These are phyloP conservation scores for Lactarius trivialis DNA, from an alignment of 768 basidiomycete genomes.

Conservation along the genomic window DNA sequence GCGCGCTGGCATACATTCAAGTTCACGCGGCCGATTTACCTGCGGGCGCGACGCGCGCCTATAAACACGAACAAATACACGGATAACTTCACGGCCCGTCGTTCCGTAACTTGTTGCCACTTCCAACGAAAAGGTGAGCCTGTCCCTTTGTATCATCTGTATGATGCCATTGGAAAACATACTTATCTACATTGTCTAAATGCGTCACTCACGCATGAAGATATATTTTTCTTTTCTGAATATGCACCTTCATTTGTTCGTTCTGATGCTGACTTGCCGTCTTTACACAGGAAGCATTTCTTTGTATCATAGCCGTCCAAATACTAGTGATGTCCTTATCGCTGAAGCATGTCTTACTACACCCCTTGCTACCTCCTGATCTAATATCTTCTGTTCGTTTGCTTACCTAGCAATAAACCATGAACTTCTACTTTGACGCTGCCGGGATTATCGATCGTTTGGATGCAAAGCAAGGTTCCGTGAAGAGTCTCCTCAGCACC, in stretches of 20 bases:
- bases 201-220: constrained; percentile 47
- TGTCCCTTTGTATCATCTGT: background rate
- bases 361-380: background rate
- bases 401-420: constrained; percentile 30
- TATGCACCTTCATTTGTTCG: background rate
- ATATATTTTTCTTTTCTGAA: constrained; percentile 27
- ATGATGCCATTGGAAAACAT: constrained; percentile 47
- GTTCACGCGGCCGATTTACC: background rate
- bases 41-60: background rate
- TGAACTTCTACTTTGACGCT: constrained; percentile 97
- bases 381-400: constrained; percentile 10
- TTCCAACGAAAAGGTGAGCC: constrained; percentile 12
- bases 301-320: constrained; percentile 1
- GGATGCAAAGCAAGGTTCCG: constrained; percentile 85
- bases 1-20: background rate
- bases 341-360: constrained; percentile 13
- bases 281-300: background rate
- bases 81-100: background rate
- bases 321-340: constrained; percentile 11
- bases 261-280: constrained; percentile 1
- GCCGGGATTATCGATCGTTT: constrained; percentile 77
- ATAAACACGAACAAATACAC: constrained; percentile 15
- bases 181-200: constrained; percentile 94
- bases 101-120: background rate
- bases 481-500: constrained; percentile 74